Evolutionary conservation across 2,329 filamentous ascomycete genomes (phyloP).

Genomic region (Aspergillus sp.): DNA sequence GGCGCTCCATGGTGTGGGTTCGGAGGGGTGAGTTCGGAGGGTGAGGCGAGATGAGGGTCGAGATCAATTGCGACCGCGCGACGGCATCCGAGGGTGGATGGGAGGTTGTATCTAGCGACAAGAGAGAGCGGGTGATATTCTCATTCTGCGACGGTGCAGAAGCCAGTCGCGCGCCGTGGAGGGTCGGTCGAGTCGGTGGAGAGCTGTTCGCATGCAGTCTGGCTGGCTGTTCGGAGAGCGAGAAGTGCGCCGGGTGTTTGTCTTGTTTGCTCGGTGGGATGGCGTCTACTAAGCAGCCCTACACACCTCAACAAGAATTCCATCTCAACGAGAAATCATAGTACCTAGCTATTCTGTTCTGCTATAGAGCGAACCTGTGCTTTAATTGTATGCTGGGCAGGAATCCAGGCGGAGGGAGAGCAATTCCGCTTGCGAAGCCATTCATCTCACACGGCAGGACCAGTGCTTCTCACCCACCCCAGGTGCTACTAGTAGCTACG

Average conservation of each 20-base stretch:
- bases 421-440: too few species aligned
- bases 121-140: not conserved
- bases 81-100: not conserved
- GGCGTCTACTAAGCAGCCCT: not conserved
- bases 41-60: conserved; percentile 3
- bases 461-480: too few species aligned
- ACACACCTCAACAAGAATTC: too few species aligned
- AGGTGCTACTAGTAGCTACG: too few species aligned
- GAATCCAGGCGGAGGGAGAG: too few species aligned
- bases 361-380: too few species aligned
- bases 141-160: conserved; percentile 7
- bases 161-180: not conserved
- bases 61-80: conserved; percentile 3
- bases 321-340: too few species aligned
- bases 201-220: not conserved
- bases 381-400: too few species aligned
- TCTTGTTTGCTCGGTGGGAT: not conserved
- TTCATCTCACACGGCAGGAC: too few species aligned
- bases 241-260: conserved; percentile 1
- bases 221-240: not conserved
- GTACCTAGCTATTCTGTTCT: too few species aligned
- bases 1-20: conserved; percentile 33
- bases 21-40: conserved; percentile 11
- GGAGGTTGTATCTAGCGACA: not conserved
- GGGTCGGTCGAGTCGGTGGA: not conserved